These are phyloP conservation scores for Clarireedia hainanense DNA, from an alignment of 2,329 filamentous ascomycete genomes.

Conservation along the genomic window DNA sequence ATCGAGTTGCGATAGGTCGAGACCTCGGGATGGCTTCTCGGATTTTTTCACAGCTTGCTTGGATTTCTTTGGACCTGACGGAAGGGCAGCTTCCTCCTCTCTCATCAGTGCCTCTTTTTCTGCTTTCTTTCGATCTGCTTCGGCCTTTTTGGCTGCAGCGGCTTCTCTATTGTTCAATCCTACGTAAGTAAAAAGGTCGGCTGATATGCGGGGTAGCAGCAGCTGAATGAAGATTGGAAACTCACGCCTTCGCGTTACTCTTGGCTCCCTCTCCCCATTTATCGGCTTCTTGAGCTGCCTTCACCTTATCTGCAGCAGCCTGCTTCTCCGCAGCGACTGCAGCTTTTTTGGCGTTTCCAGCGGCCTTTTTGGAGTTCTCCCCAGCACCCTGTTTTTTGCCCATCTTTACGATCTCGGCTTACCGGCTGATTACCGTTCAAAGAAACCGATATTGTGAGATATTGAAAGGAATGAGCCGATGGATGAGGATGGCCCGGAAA, in stretches of 20 bases:
- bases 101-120: slow-evolving; percentile 77
- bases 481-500: not conserved
- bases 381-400: slow-evolving; percentile 60
- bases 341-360: slow-evolving; percentile 87
- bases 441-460: not conserved
- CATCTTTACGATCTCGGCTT: slow-evolving; percentile 41
- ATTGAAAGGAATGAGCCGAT: slow-evolving; percentile 2
- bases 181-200: slow-evolving; percentile 10
- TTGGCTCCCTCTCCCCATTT: slow-evolving; percentile 86
- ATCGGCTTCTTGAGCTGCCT: slow-evolving; percentile 58
- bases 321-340: slow-evolving; percentile 77
- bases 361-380: slow-evolving; percentile 82
- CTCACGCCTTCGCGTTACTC: slow-evolving; percentile 78
- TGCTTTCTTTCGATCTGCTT: slow-evolving; percentile 80
- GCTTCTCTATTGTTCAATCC: slow-evolving; percentile 54
- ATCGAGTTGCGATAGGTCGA: slow-evolving; percentile 72
- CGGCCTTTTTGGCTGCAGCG: slow-evolving; percentile 75
- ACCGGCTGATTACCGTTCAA: not conserved
- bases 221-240: slow-evolving; percentile 16
- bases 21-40: slow-evolving; percentile 60
- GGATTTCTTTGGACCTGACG: slow-evolving; percentile 49
- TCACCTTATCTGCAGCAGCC: slow-evolving; percentile 60
- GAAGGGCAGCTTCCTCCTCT: slow-evolving; percentile 58
- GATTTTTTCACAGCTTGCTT: slow-evolving; percentile 63
- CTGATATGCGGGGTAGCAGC: slow-evolving; percentile 6